Conservation (phyloP, 1,284 basidiomycete species). For the Microbotryum silenes-acaulis region DNA sequence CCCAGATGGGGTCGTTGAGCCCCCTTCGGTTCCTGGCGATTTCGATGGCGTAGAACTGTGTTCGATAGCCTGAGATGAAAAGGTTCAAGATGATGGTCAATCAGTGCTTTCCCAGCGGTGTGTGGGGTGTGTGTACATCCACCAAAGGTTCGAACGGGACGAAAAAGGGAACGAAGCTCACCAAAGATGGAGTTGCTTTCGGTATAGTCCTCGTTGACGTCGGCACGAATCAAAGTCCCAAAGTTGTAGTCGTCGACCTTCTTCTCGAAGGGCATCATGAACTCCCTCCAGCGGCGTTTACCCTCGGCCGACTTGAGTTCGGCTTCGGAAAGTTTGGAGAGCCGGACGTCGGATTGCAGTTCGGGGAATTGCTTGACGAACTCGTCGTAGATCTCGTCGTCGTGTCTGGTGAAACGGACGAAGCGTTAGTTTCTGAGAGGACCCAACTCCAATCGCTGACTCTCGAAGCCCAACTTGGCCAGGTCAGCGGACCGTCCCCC, state of each 20-base stretch:
- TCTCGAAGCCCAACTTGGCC: background rate
- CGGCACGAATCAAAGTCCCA: slow-evolving; percentile 83
- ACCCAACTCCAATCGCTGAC: background rate
- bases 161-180: slow-evolving; percentile 34
- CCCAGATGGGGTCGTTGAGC: slow-evolving; percentile 82
- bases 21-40: slow-evolving; percentile 88
- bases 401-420: slow-evolving; percentile 51
- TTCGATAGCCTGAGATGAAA: slow-evolving; percentile 39
- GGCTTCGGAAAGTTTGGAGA: slow-evolving; percentile 79
- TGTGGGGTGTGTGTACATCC: slow-evolving; percentile 43
- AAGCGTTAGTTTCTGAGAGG: background rate
- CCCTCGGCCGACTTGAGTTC: slow-evolving; percentile 86
- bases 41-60: slow-evolving; percentile 87
- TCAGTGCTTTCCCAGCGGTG: slow-evolving; percentile 47
- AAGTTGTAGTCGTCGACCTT: slow-evolving; percentile 83
- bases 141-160: slow-evolving; percentile 1
- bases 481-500: background rate
- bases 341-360: slow-evolving; percentile 54
- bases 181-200: slow-evolving; percentile 94
- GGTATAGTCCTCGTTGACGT: slow-evolving; percentile 73
- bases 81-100: background rate
- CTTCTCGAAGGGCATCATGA: slow-evolving; percentile 68
- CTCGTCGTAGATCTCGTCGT: slow-evolving; percentile 84
- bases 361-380: slow-evolving; percentile 76
- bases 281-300: slow-evolving; percentile 86